These are phyloP conservation scores for Primulina tabacum DNA, from an alignment of 257 asterid genomes.

Conservation along the genomic window DNA sequence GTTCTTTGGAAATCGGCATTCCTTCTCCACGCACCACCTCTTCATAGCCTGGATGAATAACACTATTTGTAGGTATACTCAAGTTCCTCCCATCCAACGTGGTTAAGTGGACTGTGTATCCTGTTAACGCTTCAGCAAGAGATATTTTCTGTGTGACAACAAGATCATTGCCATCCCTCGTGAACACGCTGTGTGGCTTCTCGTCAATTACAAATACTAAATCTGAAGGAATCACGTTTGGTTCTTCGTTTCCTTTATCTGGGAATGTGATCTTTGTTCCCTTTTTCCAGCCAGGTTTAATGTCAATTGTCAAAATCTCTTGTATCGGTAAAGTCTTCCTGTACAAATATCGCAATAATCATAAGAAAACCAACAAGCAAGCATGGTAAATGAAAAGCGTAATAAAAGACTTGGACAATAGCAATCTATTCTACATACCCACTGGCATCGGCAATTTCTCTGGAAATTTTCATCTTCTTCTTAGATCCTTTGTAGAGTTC, in stretches of 20 bases:
- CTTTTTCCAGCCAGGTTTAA: slow-evolving; percentile 91
- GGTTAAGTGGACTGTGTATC: slow-evolving; percentile 59
- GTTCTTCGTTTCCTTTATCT: slow-evolving; percentile 83
- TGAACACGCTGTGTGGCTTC: slow-evolving; percentile 70
- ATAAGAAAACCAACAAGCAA: slow-evolving; percentile 1
- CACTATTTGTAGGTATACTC: slow-evolving; percentile 49
- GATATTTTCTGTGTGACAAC: slow-evolving; percentile 51
- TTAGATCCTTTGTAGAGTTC: slow-evolving; percentile 80
- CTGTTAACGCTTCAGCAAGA: slow-evolving; percentile 68
- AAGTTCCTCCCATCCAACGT: slow-evolving; percentile 74
- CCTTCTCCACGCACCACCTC: slow-evolving; percentile 79
- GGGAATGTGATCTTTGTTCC: slow-evolving; percentile 97
- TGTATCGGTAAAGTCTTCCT: slow-evolving; percentile 69
- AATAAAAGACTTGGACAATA: neutral
- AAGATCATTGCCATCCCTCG: slow-evolving; percentile 79
- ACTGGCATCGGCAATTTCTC: slow-evolving; percentile 78
- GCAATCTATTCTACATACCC: slow-evolving; percentile 50
- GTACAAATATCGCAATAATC: slow-evolving; percentile 24
- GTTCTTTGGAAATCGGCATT: slow-evolving; percentile 85
- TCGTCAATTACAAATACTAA: slow-evolving; percentile 76
- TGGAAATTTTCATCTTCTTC: slow-evolving; percentile 89
- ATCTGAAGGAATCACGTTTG: slow-evolving; percentile 66
- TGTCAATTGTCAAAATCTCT: slow-evolving; percentile 65
- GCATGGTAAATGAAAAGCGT: neutral
- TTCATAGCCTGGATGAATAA: slow-evolving; percentile 66